These are phyloP conservation scores for Apiotrichum gracile DNA, from an alignment of 1,284 basidiomycete genomes.

Conservation along the genomic window DNA sequence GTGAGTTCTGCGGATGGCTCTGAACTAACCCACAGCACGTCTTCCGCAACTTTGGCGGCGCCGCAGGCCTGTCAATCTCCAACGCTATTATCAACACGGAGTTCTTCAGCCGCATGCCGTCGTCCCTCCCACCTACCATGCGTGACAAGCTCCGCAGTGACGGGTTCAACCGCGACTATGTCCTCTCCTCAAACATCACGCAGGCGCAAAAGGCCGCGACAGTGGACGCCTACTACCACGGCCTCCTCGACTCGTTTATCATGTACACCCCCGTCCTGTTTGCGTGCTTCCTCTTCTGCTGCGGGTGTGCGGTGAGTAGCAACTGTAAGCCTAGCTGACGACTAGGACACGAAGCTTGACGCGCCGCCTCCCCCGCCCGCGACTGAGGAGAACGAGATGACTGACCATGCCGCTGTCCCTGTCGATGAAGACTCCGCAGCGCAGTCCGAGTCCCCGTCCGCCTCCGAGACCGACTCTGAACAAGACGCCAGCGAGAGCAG, in stretches of 20 bases:
- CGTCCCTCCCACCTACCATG: background rate
- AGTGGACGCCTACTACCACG: slow-evolving; percentile 11
- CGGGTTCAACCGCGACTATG: background rate
- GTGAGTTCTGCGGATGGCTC: slow-evolving; percentile 6
- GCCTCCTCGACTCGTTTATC: slow-evolving; percentile 22
- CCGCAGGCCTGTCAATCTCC: slow-evolving; percentile 22
- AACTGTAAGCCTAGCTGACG: background rate
- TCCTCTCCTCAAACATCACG: background rate
- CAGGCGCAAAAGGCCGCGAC: background rate
- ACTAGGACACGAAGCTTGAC: background rate
- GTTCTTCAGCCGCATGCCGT: slow-evolving; percentile 15
- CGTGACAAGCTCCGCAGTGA: background rate
- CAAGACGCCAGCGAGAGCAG: no score
- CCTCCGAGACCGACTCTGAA: no score
- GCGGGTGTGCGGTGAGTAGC: background rate
- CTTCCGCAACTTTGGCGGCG: slow-evolving; percentile 19
- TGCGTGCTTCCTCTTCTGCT: slow-evolving; percentile 2
- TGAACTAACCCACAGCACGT: background rate
- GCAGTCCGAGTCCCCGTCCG: no score
- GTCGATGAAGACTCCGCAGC: no score
- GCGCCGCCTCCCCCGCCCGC: background rate
- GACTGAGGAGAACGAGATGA: no score
- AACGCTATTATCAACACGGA: slow-evolving; percentile 23
- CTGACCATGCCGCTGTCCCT: no score
- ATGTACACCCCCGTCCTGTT: slow-evolving; percentile 8